phyloP scores from a whole-genome alignment of 495 filamentous ascomycete genomes.

The Choiromyces venosus region DNA sequence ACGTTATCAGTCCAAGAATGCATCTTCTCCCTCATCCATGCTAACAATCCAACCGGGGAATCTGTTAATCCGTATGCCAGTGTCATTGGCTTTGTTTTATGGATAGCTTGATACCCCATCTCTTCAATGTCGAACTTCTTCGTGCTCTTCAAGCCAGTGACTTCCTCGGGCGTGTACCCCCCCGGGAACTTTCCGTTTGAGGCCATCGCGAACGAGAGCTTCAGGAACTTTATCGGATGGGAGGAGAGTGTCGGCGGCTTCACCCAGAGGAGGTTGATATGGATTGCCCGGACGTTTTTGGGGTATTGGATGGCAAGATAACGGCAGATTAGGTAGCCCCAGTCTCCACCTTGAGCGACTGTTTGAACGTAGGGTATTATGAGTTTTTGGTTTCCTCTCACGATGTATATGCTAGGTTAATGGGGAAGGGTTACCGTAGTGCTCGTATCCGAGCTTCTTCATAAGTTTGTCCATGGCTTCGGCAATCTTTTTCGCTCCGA shows the following conservation, averaged over 20 bases:
- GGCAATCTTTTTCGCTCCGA: slow-evolving; percentile 58
- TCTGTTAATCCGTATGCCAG: slow-evolving; percentile 55
- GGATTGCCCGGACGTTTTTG: slow-evolving; percentile 53
- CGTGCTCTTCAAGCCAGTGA: neutral
- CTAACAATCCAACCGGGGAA: slow-evolving; percentile 56
- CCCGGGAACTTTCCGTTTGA: slow-evolving; percentile 2
- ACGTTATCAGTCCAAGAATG: slow-evolving; percentile 59
- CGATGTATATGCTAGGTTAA: neutral
- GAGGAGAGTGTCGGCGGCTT: slow-evolving; percentile 32
- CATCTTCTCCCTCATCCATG: slow-evolving; percentile 66
- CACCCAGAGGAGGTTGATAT: slow-evolving; percentile 55
- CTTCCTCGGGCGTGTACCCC: slow-evolving; percentile 29
- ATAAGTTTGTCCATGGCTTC: slow-evolving; percentile 61
- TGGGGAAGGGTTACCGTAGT: slow-evolving; percentile 47
- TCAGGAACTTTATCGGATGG: slow-evolving; percentile 12
- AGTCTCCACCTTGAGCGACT: slow-evolving; percentile 61
- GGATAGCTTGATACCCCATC: neutral
- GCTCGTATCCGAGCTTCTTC: slow-evolving; percentile 58
- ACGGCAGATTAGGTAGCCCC: slow-evolving; percentile 60
- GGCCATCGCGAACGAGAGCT: slow-evolving; percentile 1
- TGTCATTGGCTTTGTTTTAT: slow-evolving; percentile 57
- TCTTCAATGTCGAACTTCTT: slow-evolving; percentile 3
- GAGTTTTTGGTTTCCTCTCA: neutral
- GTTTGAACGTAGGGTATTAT: neutral
- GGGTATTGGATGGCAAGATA: slow-evolving; percentile 55